phyloP scores from a whole-genome alignment of 192 early-diverging fungal genomes.

The Backusella psychrophila region DNA sequence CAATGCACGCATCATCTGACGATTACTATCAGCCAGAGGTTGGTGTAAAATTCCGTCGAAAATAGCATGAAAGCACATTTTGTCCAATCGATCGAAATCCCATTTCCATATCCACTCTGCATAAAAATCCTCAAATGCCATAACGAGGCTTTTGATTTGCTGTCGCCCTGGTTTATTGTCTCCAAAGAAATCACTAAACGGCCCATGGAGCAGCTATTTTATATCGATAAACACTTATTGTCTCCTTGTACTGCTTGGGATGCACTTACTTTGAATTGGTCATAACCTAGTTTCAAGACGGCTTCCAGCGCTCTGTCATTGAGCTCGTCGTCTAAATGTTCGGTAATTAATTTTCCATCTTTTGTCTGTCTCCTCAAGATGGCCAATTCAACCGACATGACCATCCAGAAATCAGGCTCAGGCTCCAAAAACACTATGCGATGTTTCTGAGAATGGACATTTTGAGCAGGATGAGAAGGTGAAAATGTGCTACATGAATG shows the following conservation, averaged over 20 bases:
- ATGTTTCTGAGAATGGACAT: conserved; percentile 62
- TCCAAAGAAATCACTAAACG: conserved; percentile 27
- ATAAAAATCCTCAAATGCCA: conserved; percentile 56
- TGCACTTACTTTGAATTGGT: conserved; percentile 45
- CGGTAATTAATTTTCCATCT: conserved; percentile 44
- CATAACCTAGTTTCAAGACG: conserved; percentile 52
- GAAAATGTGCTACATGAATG: conserved; percentile 49
- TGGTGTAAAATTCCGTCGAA: conserved; percentile 34
- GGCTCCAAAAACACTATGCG: conserved; percentile 54
- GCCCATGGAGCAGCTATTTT: conserved; percentile 41
- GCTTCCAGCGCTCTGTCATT: conserved; percentile 47
- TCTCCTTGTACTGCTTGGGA: not conserved
- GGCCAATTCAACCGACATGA: conserved; percentile 45
- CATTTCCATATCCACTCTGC: conserved; percentile 55
- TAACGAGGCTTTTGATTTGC: conserved; percentile 18
- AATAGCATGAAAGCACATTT: conserved; percentile 30
- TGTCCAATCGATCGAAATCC: conserved; percentile 51
- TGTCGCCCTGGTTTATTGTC: conserved; percentile 30
- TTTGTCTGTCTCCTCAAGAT: conserved; percentile 39
- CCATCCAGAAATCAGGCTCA: conserved; percentile 59
- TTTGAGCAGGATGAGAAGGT: conserved; percentile 45
- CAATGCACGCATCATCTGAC: conserved; percentile 25
- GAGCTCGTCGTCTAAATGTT: conserved; percentile 51
- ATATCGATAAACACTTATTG: conserved; percentile 6
- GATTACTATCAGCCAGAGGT: conserved; percentile 16